Evolutionary conservation across 495 filamentous ascomycete genomes (phyloP), one percentile per base, ranked within the genome.

Genomic region (Staphylotrichum longicolle): DNA sequence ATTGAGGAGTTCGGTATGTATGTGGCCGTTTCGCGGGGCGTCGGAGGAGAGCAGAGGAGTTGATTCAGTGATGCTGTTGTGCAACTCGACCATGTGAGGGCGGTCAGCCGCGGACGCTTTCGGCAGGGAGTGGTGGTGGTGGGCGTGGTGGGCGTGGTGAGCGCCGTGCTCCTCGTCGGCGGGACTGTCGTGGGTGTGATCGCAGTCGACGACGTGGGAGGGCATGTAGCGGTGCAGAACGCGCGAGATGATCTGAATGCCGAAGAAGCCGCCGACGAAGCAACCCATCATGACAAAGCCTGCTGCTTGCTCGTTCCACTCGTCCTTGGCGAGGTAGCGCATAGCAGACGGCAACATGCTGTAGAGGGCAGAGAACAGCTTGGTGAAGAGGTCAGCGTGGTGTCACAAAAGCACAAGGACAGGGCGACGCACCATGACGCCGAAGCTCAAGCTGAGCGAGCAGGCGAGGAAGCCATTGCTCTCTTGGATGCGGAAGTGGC

Each of bases 321-420:
- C 86, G 58, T 84, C 87, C 47, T 84, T 80, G 20, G 78, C 75
- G 9, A 98, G 82, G 71, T 93, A 96, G 27, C 81, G 78, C 65
- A 86, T 88, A 5, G 94, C 84, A 12, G 88, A 89, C 12, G 94
- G 94, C 15, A 98, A 84, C 88, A 98, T 97, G 72, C 89, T 93
- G 69, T 94, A 96, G 34, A 98, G 75, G 2, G 95, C 88, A 57
- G 92, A 96, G 69, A 96, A 98, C 15, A 97, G 80, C 93, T 97
- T 69, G 7, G 42, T 34, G 7, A 44, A 69, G 63, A 40, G 64
- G 58, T 63, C 39, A 62, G 67, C 48, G 14, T 5, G 10, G 35
- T 15, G 7, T 5, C 46, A 40, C 4, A 7, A 8, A 30, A 30
- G 1, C 10, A 39, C 10, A 39, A 10, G 49, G 9, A 7, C 12